A percentile compares a stretch with the other conserved stretches of the same genome.
Evolutionary conservation across 352 stramenopile genomes (phyloP).

Genomic region (Plasmopara halstedii): DNA sequence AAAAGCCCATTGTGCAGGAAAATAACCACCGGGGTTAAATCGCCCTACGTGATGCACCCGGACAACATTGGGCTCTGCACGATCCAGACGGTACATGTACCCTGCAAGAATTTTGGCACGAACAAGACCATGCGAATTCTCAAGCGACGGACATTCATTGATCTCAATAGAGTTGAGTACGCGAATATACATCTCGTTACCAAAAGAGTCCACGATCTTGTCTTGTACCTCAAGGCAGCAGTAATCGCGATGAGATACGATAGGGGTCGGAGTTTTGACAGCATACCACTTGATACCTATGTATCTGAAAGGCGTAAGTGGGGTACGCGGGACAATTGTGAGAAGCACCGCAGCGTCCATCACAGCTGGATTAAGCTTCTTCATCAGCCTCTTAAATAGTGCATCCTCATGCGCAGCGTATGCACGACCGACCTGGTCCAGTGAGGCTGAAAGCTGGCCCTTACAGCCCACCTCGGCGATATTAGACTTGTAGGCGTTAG

Average conservation of each 20-base stretch:
- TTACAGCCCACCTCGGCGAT: conserved; percentile 73
- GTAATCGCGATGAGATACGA: conserved; percentile 80
- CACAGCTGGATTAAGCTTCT: conserved; percentile 66
- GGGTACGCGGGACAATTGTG: conserved; percentile 70
- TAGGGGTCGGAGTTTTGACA: conserved; percentile 70
- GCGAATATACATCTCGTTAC: conserved; percentile 82
- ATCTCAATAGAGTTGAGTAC: conserved; percentile 78
- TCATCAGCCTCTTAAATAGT: conserved; percentile 70
- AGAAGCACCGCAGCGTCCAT: conserved; percentile 73
- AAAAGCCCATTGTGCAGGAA: conserved; percentile 72
- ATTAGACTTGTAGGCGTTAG: conserved; percentile 65
- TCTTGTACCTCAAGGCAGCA: conserved; percentile 82
- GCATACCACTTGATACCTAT: conserved; percentile 86
- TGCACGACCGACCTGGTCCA: conserved; percentile 66
- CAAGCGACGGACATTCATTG: conserved; percentile 71
- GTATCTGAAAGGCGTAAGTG: conserved; percentile 66
- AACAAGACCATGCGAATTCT: conserved; percentile 81
- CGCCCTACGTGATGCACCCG: conserved; percentile 74
- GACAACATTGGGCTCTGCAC: conserved; percentile 55
- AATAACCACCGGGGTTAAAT: conserved; percentile 70
- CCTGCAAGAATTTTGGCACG: conserved; percentile 71
- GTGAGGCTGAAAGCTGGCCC: conserved; percentile 49
- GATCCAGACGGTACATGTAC: conserved; percentile 75
- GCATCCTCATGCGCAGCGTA: conserved; percentile 77
- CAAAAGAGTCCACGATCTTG: conserved; percentile 72